Base-by-base conservation (phyloP, 306 rosid genomes). In the Medicago lupulina region DNA sequence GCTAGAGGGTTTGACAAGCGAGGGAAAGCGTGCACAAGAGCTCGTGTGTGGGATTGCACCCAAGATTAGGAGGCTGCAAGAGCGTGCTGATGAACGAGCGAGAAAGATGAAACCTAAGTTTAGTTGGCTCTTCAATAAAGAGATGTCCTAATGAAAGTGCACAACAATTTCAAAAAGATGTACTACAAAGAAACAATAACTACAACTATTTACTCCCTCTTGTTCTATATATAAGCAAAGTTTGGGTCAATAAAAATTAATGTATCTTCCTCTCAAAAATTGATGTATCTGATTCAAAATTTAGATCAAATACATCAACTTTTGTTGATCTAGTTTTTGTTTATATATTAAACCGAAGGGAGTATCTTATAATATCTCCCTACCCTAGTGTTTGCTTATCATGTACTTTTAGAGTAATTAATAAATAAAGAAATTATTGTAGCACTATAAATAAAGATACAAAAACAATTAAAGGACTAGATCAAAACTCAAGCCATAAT, bases 81-180 rank as follows among this genome's bases (percentile, higher is more conserved):
- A 68, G 59, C 43, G 23, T 8, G 41, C 7, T 3, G 58, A 68
- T 15, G 23, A 46, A 4, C 21, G 41, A 8, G 58, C 2, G 2
- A 0, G 4, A 8, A 68, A 68, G 43, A 46, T 46, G 14, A 25
- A 46, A 0, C 43, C 54, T 1, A 46, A 14, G 4, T 46, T 68
- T 46, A 46, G 58, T 15, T 68, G 73, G 73, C 15, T 67, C 19
- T 67, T 67, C 54, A 46, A 67, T 14, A 44, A 15, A 46, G 38
- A 44, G 14, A 7, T 25, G 2, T 3, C 38, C 8, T 9, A 4
- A 66, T 66, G 5, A 8, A 63, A 63, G 67, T 14, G n/a, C 2
- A 15, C 0, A 15, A 1, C 1, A 15, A 1, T 49, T 50, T 28
- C 31, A 28, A 6, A n/a, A n/a, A 50, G 2, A 15, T 5, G 19